These are phyloP conservation scores for Lathyrus sativus DNA, from an alignment of 306 rosid genomes.

Conservation along the genomic window DNA sequence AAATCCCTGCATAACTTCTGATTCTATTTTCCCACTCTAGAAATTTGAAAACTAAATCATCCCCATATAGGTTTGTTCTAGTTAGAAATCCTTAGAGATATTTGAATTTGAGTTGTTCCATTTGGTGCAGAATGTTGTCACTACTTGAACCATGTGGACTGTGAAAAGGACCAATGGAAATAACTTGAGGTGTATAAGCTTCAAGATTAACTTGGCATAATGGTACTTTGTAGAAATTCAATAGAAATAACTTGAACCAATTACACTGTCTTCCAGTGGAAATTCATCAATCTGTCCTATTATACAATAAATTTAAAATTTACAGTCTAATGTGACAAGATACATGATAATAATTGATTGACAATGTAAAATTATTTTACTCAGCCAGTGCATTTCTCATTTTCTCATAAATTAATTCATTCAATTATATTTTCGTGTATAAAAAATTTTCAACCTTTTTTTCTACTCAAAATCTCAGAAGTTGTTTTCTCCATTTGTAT, in stretches of 20 bases:
- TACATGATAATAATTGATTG: no score
- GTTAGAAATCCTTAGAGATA: background rate
- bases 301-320: no score
- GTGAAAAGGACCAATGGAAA: conserved; percentile 30
- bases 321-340: no score
- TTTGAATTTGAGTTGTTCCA: background rate
- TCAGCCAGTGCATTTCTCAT: no score
- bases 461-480: background rate
- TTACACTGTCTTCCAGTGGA: no score
- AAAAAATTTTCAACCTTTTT: background rate
- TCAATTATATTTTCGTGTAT: background rate
- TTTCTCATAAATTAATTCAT: no score
- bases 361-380: no score
- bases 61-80: background rate
- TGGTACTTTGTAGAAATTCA: background rate
- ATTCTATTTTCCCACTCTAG: conserved; percentile 5
- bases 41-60: background rate
- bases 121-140: background rate
- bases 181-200: conserved; percentile 10
- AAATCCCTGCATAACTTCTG: background rate
- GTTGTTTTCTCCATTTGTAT: background rate
- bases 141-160: background rate
- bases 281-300: no score
- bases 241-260: no score
- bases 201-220: background rate